phyloP scores from a whole-genome alignment of 352 stramenopile genomes.

The Sclerospora graminicola region DNA sequence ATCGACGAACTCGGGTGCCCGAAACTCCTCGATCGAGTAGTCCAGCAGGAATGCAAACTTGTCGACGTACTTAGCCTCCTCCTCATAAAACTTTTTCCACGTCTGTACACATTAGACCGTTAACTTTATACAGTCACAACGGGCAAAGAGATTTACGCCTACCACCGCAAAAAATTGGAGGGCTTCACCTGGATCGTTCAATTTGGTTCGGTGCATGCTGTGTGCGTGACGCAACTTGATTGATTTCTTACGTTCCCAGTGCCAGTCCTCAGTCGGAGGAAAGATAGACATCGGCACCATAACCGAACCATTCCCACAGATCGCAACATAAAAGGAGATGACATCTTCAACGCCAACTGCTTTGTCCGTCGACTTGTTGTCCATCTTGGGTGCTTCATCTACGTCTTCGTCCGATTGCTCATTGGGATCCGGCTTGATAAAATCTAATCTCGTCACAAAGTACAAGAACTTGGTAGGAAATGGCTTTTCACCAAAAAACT shows the following conservation, averaged over 20 bases:
- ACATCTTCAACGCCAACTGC: constrained; percentile 35
- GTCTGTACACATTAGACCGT: constrained; percentile 22
- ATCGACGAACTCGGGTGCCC: constrained; percentile 49
- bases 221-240: constrained; percentile 77
- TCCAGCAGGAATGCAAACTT: constrained; percentile 78
- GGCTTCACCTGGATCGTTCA: constrained; percentile 59
- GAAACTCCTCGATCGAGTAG: constrained; percentile 54
- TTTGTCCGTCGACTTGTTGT: constrained; percentile 8
- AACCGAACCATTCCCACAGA: constrained; percentile 77
- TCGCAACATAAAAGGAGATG: constrained; percentile 77
- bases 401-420: constrained; percentile 27
- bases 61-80: constrained; percentile 81
- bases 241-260: constrained; percentile 81
- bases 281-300: constrained; percentile 85
- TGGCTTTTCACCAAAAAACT: constrained; percentile 77
- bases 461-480: constrained; percentile 81
- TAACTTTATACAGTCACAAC: neutral
- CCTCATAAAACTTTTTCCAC: constrained; percentile 85
- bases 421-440: constrained; percentile 49
- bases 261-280: constrained; percentile 59
- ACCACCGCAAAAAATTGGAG: constrained; percentile 79
- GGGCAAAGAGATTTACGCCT: constrained; percentile 4
- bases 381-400: constrained; percentile 5
- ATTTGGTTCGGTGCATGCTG: constrained; percentile 64
- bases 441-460: constrained; percentile 78